phyloP scores from a whole-genome alignment of 257 asterid genomes.

The Nicotiana knightiana region DNA sequence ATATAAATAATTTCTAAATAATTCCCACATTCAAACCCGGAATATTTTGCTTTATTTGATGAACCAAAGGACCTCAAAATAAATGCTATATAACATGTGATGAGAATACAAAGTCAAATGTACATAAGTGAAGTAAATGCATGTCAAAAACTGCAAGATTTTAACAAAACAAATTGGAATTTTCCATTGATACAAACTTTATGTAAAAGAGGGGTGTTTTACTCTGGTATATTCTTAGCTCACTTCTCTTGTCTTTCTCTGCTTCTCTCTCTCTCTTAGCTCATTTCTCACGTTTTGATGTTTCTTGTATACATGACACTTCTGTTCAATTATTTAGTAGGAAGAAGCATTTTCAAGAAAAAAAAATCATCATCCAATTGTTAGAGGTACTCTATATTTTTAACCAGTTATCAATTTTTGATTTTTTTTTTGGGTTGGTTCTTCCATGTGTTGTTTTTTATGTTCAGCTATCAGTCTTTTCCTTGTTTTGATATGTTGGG shows the following conservation, averaged over 20 bases:
- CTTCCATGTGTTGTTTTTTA: not conserved
- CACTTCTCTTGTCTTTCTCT: not conserved
- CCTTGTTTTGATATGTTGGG: not conserved
- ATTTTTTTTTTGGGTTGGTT: not conserved
- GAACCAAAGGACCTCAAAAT: not conserved
- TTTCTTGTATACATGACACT: not conserved
- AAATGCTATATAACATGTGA: constrained; percentile 28
- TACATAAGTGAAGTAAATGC: not conserved
- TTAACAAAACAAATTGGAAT: not conserved
- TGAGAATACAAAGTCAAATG: constrained; percentile 10
- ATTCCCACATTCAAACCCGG: no score
- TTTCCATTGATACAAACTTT: constrained; percentile 11
- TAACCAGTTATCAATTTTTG: not conserved
- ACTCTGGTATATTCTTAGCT: constrained; percentile 2
- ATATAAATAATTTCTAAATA: no score
- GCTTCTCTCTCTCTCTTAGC: not conserved
- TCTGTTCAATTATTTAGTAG: constrained; percentile 10
- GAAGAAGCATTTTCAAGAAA: not conserved
- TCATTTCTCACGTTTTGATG: not conserved
- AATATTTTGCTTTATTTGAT: no score
- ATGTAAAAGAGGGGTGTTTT: not conserved
- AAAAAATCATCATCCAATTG: constrained; percentile 1
- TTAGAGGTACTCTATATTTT: constrained; percentile 7
- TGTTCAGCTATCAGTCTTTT: not conserved
- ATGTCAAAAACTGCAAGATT: constrained; percentile 20